Evolutionary conservation across 1,284 basidiomycete genomes (phyloP).

Genomic region (Clitocybe nebularis): DNA sequence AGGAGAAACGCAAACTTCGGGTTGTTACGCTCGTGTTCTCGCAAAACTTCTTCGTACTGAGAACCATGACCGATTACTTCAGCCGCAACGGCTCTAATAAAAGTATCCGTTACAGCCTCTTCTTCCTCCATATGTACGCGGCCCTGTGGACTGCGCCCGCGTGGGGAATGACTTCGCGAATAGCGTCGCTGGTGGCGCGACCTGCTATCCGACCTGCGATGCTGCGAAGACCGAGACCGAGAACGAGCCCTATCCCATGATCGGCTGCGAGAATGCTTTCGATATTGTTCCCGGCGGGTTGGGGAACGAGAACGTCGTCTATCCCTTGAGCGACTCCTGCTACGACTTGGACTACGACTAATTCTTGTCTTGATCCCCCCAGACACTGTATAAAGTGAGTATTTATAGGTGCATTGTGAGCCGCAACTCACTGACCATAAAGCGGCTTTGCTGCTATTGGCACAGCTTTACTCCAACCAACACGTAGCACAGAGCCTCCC

Average conservation of each 20-base stretch:
- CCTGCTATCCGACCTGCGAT: conserved; percentile 31
- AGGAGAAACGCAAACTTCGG: conserved; percentile 77
- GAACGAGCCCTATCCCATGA: conserved; percentile 46
- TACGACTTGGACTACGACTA: conserved; percentile 32
- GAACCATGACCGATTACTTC: conserved; percentile 81
- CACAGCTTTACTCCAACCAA: conserved; percentile 96
- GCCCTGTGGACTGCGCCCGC: conserved; percentile 31
- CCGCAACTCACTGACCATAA: conserved; percentile 58
- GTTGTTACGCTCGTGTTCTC: conserved; percentile 77
- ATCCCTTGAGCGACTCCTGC: conserved; percentile 41
- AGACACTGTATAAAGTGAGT: conserved; percentile 17
- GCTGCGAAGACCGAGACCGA: conserved; percentile 40
- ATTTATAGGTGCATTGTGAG: background rate
- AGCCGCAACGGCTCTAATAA: conserved; percentile 81
- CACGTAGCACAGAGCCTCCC: conserved; percentile 80
- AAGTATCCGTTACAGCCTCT: conserved; percentile 74
- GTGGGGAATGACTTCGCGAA: too few relatives aligned
- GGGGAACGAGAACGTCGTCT: conserved; percentile 50
- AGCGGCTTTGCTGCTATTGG: conserved; percentile 75
- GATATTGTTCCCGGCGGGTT: conserved; percentile 26
- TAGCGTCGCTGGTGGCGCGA: conserved; percentile 36
- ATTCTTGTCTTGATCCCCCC: conserved; percentile 12
- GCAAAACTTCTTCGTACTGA: conserved; percentile 73
- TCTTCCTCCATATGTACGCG: conserved; percentile 44
- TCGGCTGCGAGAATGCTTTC: conserved; percentile 39